Conservation (phyloP, 1,284 basidiomycete species). For the Moesziomyces aphidis region DNA sequence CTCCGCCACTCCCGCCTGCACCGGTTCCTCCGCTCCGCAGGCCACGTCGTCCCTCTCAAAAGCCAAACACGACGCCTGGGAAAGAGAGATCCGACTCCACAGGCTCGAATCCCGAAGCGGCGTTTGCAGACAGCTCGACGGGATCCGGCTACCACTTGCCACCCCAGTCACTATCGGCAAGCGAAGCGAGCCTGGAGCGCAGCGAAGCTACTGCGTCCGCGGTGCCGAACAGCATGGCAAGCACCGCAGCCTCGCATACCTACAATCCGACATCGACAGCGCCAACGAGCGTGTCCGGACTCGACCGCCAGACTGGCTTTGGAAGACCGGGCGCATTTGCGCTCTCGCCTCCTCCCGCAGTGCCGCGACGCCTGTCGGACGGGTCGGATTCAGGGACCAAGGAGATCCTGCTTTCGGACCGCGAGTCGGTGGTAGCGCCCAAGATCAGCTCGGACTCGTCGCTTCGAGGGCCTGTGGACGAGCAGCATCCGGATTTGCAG, state of each 20-base stretch:
- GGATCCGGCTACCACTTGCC: background rate
- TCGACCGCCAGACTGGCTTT: background rate
- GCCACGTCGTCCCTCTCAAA: slow-evolving; percentile 7
- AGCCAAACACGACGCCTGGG: background rate
- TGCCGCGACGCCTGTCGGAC: slow-evolving; percentile 12
- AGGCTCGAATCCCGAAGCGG: background rate
- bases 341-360: slow-evolving; percentile 6
- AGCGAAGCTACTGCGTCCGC: slow-evolving; percentile 2
- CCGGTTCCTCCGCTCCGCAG: slow-evolving; percentile 30
- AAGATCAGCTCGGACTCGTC: slow-evolving; percentile 13
- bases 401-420: slow-evolving; percentile 29
- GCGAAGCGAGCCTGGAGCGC: background rate
- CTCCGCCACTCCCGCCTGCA: slow-evolving; percentile 13
- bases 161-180: background rate
- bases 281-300: slow-evolving; percentile 8
- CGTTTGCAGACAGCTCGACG: background rate
- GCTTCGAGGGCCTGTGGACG: slow-evolving; percentile 10
- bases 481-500: slow-evolving; percentile 19
- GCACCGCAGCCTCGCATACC: slow-evolving; percentile 1
- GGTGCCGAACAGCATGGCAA: background rate
- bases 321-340: background rate
- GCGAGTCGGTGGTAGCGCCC: slow-evolving; percentile 11
- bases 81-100: slow-evolving; percentile 9
- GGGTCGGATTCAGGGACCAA: slow-evolving; percentile 25
- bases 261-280: slow-evolving; percentile 2